Percentiles rank a stretch among this genome's conserved stretches.
phyloP scores from a whole-genome alignment of 225 moss, liverwort and hornwort species.

The Marchantia polymorpha region DNA sequence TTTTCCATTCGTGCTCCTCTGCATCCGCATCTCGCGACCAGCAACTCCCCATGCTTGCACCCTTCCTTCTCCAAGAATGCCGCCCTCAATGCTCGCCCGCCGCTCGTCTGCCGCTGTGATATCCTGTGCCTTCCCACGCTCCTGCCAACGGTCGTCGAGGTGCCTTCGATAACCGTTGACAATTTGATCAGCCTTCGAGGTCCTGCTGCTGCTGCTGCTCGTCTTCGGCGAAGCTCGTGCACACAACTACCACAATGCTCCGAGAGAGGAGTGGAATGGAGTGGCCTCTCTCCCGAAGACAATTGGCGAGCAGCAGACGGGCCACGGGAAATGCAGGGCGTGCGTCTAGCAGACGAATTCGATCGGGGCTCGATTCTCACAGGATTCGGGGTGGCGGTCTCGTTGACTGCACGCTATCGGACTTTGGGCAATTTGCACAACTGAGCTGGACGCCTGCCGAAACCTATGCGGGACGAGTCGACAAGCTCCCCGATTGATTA shows the following conservation, averaged over 20 bases:
- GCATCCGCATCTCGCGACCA: slow-evolving; percentile 23
- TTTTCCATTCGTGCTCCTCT: slow-evolving; percentile 25
- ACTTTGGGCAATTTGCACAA: not conserved
- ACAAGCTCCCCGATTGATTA: too few species aligned
- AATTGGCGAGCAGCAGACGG: not conserved
- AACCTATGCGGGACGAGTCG: too few species aligned
- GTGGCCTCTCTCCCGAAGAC: not conserved
- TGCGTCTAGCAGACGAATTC: not conserved
- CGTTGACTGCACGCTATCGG: not conserved
- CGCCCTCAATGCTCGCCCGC: not conserved
- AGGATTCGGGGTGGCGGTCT: not conserved
- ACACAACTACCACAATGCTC: not conserved
- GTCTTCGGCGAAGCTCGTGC: not conserved
- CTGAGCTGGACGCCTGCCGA: not conserved
- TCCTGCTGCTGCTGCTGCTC: not conserved
- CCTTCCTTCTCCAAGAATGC: not conserved
- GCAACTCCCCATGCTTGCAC: slow-evolving; percentile 38
- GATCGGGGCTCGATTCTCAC: not conserved
- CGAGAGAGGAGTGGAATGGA: not conserved
- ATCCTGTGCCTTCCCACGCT: not conserved
- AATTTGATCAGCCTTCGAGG: not conserved
- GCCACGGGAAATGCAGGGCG: not conserved
- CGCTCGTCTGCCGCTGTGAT: not conserved
- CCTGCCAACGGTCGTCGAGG: too few species aligned
- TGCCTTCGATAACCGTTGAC: too few species aligned